These are phyloP conservation scores for Auriscalpium vulgare DNA, from an alignment of 768 basidiomycete genomes.

Conservation along the genomic window DNA sequence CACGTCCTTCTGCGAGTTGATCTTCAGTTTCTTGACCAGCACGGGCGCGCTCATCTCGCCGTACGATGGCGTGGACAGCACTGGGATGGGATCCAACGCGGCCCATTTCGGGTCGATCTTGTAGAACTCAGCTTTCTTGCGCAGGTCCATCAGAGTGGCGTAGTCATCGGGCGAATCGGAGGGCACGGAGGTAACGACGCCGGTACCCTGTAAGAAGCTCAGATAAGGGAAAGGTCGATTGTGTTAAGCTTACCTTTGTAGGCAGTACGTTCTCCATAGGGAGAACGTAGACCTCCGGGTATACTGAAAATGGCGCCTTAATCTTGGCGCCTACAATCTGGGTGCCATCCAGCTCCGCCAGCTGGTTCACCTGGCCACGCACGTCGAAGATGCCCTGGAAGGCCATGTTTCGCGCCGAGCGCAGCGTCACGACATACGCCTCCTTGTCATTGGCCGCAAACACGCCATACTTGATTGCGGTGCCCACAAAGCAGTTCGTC, in stretches of 20 bases:
- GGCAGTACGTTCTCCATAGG: slow-evolving; percentile 98
- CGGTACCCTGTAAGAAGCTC: slow-evolving; percentile 61
- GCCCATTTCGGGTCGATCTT: slow-evolving; percentile 89
- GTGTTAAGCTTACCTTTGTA: slow-evolving; percentile 57
- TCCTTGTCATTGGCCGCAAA: slow-evolving; percentile 84
- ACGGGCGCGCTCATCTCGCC: slow-evolving; percentile 85
- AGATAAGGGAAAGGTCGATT: not conserved
- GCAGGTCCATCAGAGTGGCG: slow-evolving; percentile 80
- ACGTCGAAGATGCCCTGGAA: slow-evolving; percentile 80
- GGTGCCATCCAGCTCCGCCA: slow-evolving; percentile 72
- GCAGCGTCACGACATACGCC: slow-evolving; percentile 81
- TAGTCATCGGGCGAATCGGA: slow-evolving; percentile 99
- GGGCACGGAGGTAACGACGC: slow-evolving; percentile 95
- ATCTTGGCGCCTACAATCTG: slow-evolving; percentile 84
- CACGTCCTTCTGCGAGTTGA: slow-evolving; percentile 89
- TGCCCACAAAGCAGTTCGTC: slow-evolving; percentile 95
- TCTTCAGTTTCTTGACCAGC: slow-evolving; percentile 82
- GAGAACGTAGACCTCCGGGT: slow-evolving; percentile 86
- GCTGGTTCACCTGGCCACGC: slow-evolving; percentile 63
- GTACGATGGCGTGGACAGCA: slow-evolving; percentile 84
- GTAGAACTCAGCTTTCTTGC: slow-evolving; percentile 96
- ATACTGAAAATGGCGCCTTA: slow-evolving; percentile 75
- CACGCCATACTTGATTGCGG: slow-evolving; percentile 84
- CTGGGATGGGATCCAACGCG: slow-evolving; percentile 76
- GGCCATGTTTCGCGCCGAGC: slow-evolving; percentile 95